These are phyloP conservation scores for Chaetomiaceae sp. DNA, from an alignment of 2,329 filamentous ascomycete species.

Conservation along the genomic window DNA sequence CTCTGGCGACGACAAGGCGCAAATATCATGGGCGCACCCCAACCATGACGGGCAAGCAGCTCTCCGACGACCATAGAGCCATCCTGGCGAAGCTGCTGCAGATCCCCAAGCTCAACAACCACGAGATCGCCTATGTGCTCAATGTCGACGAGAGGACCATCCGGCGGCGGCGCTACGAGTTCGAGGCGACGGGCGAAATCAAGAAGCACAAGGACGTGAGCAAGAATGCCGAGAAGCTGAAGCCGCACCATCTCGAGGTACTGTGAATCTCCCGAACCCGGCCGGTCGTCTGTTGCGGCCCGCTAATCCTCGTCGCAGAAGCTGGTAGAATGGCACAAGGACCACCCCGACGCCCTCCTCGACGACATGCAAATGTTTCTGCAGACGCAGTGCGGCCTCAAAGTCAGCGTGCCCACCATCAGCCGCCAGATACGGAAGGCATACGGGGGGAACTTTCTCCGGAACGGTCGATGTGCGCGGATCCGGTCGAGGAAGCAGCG, in stretches of 20 bases:
- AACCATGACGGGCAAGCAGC: constrained; percentile 23
- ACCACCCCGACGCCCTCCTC: constrained; percentile 23
- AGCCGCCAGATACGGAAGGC: constrained; percentile 22
- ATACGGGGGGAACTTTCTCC: constrained; percentile 16
- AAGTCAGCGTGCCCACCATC: constrained; percentile 24
- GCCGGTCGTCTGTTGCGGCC: not conserved
- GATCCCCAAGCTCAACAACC: constrained; percentile 23
- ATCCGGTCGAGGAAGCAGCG: constrained; percentile 17
- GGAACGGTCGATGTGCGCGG: constrained; percentile 14
- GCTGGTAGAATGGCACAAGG: constrained; percentile 24
- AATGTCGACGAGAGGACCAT: constrained; percentile 21
- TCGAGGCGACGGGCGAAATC: constrained; percentile 19
- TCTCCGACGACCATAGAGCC: constrained; percentile 19
- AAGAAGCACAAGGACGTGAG: constrained; percentile 22
- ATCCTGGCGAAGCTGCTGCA: constrained; percentile 23
- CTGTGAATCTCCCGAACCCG: not conserved
- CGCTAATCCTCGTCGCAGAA: constrained; percentile 16
- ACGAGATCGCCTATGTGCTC: constrained; percentile 24
- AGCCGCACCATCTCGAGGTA: constrained; percentile 24
- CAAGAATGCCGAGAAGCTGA: constrained; percentile 27
- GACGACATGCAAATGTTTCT: constrained; percentile 26
- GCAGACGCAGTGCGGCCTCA: constrained; percentile 18
- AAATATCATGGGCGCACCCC: not conserved
- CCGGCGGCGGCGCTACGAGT: constrained; percentile 21
- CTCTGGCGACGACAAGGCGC: not conserved